Conservation (phyloP, 169 alveolate species). For the Babesia bigemina region DNA sequence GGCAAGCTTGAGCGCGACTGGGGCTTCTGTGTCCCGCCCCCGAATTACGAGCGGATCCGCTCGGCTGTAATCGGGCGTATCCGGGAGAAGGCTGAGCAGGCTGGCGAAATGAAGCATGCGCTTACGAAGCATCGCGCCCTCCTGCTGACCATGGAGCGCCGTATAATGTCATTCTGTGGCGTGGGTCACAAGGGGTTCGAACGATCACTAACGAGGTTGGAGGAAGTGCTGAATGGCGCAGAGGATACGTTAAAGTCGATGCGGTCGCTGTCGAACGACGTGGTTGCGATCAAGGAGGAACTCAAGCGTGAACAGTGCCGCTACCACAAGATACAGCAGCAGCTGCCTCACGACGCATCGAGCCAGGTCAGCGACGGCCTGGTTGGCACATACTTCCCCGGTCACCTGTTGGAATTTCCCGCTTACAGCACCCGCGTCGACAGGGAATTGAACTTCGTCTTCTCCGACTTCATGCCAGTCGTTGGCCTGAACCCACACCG, state of each 20-base stretch:
- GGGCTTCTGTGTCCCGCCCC: slow-evolving; percentile 81
- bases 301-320: slow-evolving; percentile 46
- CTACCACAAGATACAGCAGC: slow-evolving; percentile 15
- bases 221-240: slow-evolving; percentile 34
- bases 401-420: slow-evolving; percentile 59
- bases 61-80: slow-evolving; percentile 47
- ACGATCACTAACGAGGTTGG: slow-evolving; percentile 33
- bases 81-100: slow-evolving; percentile 71
- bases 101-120: slow-evolving; percentile 73
- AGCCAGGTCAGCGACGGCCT: slow-evolving; percentile 56
- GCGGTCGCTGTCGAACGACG: slow-evolving; percentile 35
- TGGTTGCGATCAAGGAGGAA: slow-evolving; percentile 39
- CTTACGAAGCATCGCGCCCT: slow-evolving; percentile 68
- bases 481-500: slow-evolving; percentile 81
- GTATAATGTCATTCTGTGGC: slow-evolving; percentile 46
- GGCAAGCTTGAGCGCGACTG: slow-evolving; percentile 82
- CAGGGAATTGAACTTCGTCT: slow-evolving; percentile 80
- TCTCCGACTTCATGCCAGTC: slow-evolving; percentile 80
- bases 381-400: slow-evolving; percentile 63
- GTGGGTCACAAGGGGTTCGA: slow-evolving; percentile 43
- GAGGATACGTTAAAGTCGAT: slow-evolving; percentile 45
- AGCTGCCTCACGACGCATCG: slow-evolving; percentile 18
- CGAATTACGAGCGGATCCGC: slow-evolving; percentile 73
- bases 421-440: slow-evolving; percentile 79
- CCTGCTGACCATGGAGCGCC: slow-evolving; percentile 34